Evolutionary conservation across 257 asterid genomes (phyloP), one percentile per base, ranked within the genome.

Genomic region (Petunia axillaris): DNA sequence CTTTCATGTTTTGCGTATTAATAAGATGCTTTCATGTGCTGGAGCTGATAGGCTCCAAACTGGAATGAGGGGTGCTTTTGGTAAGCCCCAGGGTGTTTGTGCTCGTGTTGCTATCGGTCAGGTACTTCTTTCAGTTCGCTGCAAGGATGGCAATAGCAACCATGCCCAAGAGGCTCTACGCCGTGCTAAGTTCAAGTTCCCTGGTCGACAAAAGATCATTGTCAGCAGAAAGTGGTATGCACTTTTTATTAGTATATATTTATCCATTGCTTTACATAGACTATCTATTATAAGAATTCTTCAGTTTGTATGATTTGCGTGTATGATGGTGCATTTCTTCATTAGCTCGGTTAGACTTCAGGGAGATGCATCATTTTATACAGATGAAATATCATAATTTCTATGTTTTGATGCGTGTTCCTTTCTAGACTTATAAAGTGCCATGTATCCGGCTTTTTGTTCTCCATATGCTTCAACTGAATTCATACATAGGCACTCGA

Each of bases 1-100:
- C 40, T 84, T 79, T 76, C 85, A 84, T 41, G 85, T 84, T 14
- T 77, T 84, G 40, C 85, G 85, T n/a, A 81, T 84, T 40, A 84
- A 84, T 81, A 84, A 84, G n/a, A 84, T 84, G 87, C 43, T 84
- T 62, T 84, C 87, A 0, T 84, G 87, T 55, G 87, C 87, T 46
- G 87, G 87, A 64, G 87, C 87, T 16, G 87, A 84, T 58, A 25
- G 25, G 25, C 25, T 25, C 25, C 25, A 25, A 25, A 25, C 25
- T 25, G 25, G 25, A 25, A 25, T 25, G 25, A 81, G 85, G 80
- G 83, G 80, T 2, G 85, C 83, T 62, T 83, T 79, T 40, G 85
- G 85, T 5, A 79, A 83, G 78, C 86, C 86, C 40, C 86, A 74
- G 44, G 86, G 83, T 5, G 64, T 74, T 2, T 83, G 86, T 64